phyloP scores from a whole-genome alignment of 306 rosid species.

The Geum urbanum region DNA sequence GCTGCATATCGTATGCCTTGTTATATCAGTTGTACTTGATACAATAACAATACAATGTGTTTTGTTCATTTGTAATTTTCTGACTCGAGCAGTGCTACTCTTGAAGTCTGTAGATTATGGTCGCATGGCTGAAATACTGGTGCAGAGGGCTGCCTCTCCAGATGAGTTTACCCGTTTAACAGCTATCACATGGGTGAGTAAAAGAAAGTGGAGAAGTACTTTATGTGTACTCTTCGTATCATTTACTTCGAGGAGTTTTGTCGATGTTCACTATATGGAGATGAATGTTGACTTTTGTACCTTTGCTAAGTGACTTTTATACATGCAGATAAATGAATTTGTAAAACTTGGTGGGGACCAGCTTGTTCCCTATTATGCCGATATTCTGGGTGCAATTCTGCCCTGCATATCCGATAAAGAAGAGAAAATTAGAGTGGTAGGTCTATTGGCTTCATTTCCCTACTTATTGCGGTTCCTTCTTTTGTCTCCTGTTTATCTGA shows the following conservation, averaged over 20 bases:
- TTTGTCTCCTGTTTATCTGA: background rate
- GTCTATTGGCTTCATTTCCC: slow-evolving; percentile 20
- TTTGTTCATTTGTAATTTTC: slow-evolving; percentile 81
- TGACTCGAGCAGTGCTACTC: slow-evolving; percentile 99
- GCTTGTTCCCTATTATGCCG: slow-evolving; percentile 95
- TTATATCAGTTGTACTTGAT: slow-evolving; percentile 26
- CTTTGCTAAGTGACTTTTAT: slow-evolving; percentile 12
- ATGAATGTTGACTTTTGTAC: background rate
- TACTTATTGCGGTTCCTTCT: background rate
- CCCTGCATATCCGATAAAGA: slow-evolving; percentile 99
- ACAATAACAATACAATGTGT: slow-evolving; percentile 38
- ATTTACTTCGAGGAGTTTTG: background rate
- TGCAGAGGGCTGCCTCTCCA: slow-evolving; percentile 78
- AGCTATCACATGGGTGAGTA: slow-evolving; percentile 90
- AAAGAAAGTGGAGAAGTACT: background rate
- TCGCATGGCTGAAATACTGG: slow-evolving; percentile 98
- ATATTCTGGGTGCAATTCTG: slow-evolving; percentile 89
- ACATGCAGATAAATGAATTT: slow-evolving; percentile 79
- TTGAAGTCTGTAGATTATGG: slow-evolving; percentile 99
- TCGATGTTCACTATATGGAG: slow-evolving; percentile 5
- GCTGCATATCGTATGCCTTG: slow-evolving; percentile 24
- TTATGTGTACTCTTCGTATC: background rate
- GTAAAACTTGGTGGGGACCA: slow-evolving; percentile 99
- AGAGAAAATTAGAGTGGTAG: slow-evolving; percentile 98
- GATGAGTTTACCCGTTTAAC: slow-evolving; percentile 97